These are phyloP conservation scores for Annulohypoxylon nitens DNA, from an alignment of 495 filamentous ascomycete species.

Conservation along the genomic window DNA sequence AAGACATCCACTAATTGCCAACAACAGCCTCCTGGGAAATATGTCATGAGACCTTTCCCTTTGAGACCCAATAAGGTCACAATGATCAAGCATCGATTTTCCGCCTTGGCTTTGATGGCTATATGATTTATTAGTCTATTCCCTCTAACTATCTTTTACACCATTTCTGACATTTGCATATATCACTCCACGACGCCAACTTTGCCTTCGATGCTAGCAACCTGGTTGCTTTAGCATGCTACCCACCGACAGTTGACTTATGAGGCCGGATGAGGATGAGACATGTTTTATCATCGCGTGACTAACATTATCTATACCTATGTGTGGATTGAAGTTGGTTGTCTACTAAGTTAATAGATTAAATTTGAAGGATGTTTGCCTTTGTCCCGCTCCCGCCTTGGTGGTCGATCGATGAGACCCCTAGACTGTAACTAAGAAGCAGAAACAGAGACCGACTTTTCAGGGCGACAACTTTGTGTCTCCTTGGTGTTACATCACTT, in stretches of 20 bases:
- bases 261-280: constrained; percentile 5
- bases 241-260: constrained; percentile 20
- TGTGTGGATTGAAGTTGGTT: not conserved
- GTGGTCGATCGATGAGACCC: constrained; percentile 10
- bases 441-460: constrained; percentile 21
- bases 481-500: constrained; percentile 36
- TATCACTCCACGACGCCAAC: constrained; percentile 31
- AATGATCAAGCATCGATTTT: constrained; percentile 17
- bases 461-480: constrained; percentile 25
- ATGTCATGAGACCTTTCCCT: constrained; percentile 34
- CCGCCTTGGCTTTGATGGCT: constrained; percentile 6
- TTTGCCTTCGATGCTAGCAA: constrained; percentile 23
- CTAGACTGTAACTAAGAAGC: constrained; percentile 5
- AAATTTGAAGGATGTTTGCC: constrained; percentile 3
- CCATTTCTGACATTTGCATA: constrained; percentile 29
- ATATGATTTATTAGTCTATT: constrained; percentile 23
- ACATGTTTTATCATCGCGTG: constrained; percentile 16
- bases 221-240: not conserved
- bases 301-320: too few species aligned
- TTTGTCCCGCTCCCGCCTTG: constrained; percentile 15
- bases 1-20: constrained; percentile 24
- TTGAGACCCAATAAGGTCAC: constrained; percentile 11
- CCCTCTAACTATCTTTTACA: constrained; percentile 21
- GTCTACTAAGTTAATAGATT: not conserved
- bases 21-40: constrained; percentile 8